These are phyloP conservation scores for Clonostachys chloroleuca DNA, from an alignment of 2,329 filamentous ascomycete species.

Conservation along the genomic window DNA sequence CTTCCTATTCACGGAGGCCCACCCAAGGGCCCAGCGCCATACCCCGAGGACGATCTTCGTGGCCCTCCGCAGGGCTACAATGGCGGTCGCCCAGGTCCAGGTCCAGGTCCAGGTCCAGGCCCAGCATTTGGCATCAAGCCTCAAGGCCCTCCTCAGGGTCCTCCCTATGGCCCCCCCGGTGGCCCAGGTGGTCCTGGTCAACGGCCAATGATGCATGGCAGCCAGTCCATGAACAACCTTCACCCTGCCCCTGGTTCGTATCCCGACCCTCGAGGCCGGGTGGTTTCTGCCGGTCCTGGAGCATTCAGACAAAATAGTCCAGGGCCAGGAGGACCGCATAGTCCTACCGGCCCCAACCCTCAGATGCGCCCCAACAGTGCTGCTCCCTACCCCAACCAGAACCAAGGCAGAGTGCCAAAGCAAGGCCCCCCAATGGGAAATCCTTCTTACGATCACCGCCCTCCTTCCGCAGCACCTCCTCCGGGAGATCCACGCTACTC, in stretches of 20 bases:
- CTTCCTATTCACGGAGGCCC: conserved; percentile 38
- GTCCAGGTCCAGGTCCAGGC: conserved; percentile 39
- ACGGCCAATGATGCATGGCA: conserved; percentile 25
- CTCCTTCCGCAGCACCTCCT: conserved; percentile 5
- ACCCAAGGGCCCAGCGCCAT: conserved; percentile 43
- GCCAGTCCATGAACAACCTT: conserved; percentile 39
- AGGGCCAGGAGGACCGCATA: conserved; percentile 4
- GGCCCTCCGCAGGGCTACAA: conserved; percentile 19
- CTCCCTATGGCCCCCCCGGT: background rate
- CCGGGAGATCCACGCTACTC: background rate
- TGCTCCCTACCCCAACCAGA: conserved; percentile 13
- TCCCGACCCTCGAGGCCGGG: conserved; percentile 36
- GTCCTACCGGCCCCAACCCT: conserved; percentile 5
- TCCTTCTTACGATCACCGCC: too few relatives aligned
- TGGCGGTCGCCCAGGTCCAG: conserved; percentile 36
- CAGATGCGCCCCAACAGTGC: conserved; percentile 10
- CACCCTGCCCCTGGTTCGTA: conserved; percentile 26
- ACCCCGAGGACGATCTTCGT: conserved; percentile 46
- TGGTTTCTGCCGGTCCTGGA: conserved; percentile 33
- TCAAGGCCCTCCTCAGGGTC: conserved; percentile 9
- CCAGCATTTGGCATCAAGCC: conserved; percentile 52
- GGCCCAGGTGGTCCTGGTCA: conserved; percentile 8
- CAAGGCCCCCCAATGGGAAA: background rate
- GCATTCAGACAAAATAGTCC: conserved; percentile 33
- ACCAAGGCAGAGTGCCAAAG: conserved; percentile 18